Evolutionary conservation across 257 asterid genomes (phyloP).

Genomic region (Jaltomata sinuosa): DNA sequence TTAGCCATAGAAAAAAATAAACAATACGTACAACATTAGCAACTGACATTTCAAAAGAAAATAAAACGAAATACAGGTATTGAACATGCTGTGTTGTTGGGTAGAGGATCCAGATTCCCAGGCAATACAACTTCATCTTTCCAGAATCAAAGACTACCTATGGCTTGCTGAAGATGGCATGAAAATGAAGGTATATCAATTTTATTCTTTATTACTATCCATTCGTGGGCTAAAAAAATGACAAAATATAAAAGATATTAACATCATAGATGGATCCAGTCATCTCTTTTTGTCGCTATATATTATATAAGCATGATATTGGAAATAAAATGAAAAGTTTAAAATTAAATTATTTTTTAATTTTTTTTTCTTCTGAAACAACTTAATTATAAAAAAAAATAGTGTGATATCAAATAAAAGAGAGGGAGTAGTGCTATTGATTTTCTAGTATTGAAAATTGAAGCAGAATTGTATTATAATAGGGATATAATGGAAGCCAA

Average conservation of each 20-base stretch:
- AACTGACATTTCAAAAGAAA: no score
- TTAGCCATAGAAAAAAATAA: not conserved
- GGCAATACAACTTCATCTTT: slow-evolving; percentile 34
- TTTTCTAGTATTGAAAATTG: no score
- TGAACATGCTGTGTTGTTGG: slow-evolving; percentile 75
- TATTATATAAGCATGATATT: no score
- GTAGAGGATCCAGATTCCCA: slow-evolving; percentile 41
- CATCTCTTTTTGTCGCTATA: no score
- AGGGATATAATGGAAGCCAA: slow-evolving; percentile 76
- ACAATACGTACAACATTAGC: not conserved
- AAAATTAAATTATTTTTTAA: no score
- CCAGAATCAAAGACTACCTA: slow-evolving; percentile 60
- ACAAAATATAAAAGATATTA: not conserved
- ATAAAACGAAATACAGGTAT: slow-evolving; percentile 25
- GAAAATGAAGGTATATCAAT: slow-evolving; percentile 55
- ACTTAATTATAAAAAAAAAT: no score
- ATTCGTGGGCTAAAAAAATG: not conserved
- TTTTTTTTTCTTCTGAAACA: no score
- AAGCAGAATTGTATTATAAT: no score
- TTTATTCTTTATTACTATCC: not conserved
- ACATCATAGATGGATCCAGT: not conserved
- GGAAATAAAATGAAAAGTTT: no score
- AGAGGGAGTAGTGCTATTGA: no score
- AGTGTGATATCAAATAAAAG: no score
- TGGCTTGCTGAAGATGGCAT: slow-evolving; percentile 92